Conservation (phyloP, 495 filamentous ascomycete genomes). For the Penicillium coffeae region DNA sequence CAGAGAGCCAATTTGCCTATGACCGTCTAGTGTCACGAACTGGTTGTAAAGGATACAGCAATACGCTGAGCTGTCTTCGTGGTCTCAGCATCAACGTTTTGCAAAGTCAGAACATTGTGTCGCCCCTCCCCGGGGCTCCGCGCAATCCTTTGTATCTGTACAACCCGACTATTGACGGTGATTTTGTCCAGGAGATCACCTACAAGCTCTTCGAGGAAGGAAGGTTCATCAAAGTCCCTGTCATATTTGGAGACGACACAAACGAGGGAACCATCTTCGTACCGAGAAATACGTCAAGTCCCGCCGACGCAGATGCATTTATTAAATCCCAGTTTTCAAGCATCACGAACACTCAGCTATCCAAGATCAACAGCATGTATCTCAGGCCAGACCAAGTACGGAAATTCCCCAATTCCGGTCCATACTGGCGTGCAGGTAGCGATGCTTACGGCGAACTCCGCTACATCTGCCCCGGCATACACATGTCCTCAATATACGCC, state of each 20-base stretch:
- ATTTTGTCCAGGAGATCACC: slow-evolving; percentile 57
- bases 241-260: slow-evolving; percentile 67
- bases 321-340: slow-evolving; percentile 60
- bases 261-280: slow-evolving; percentile 69
- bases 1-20: slow-evolving; percentile 62
- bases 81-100: slow-evolving; percentile 44
- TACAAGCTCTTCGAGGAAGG: slow-evolving; percentile 55
- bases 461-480: slow-evolving; percentile 67
- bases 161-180: slow-evolving; percentile 54
- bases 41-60: slow-evolving; percentile 41
- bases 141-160: slow-evolving; percentile 55
- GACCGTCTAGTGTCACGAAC: slow-evolving; percentile 55
- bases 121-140: slow-evolving; percentile 50
- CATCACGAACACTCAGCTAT: slow-evolving; percentile 49
- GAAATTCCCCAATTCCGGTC: slow-evolving; percentile 40
- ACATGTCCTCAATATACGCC: slow-evolving; percentile 45
- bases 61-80: slow-evolving; percentile 59
- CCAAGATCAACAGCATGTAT: slow-evolving; percentile 56
- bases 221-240: slow-evolving; percentile 63
- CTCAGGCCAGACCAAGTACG: slow-evolving; percentile 39
- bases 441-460: slow-evolving; percentile 68
- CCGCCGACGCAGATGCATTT: slow-evolving; percentile 49
- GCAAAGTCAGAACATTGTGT: slow-evolving; percentile 50
- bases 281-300: slow-evolving; percentile 42
- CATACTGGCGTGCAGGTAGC: slow-evolving; percentile 58